Base-by-base conservation (phyloP, 2,329 filamentous ascomycete genomes). In the Fusarium sp. region DNA sequence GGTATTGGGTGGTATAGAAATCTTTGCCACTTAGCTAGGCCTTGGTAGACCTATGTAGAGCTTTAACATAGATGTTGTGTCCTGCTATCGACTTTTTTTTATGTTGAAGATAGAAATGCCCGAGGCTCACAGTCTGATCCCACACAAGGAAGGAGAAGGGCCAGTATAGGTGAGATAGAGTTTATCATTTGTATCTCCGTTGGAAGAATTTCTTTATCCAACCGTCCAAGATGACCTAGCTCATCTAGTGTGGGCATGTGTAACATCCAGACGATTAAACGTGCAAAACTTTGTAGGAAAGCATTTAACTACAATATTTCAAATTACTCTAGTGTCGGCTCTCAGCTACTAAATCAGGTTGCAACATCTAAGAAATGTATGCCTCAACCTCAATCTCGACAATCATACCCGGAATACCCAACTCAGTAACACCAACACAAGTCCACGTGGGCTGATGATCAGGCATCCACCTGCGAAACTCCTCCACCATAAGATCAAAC, bases 371-470 rank as follows among this genome's bases (percentile, higher is more conserved):
- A 29, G 56, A 39, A 63, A 73, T 33, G 11, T 62, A 64, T n/a
- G 88, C 88, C 10, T 82, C 81, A 11, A 89, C 88, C 79, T 92
- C 89, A 78, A 92, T 88, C 81, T 92, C 89, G 4, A 92, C 84
- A 24, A 82, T 78, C 89, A 92, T 92, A 35, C 83, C 84, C 31
- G 85, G 83, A 65, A 83, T 79, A 0, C 82, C 88, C 8, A 92
- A 77, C 37, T 81, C 74, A 2, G 81, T 74, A 1, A 91, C 89
- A 0, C 86, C 88, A 16, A 91, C 80, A 66, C 81, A 83, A 0
- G 89, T 91, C 87, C 87, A 89, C 1, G 89, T 81, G 0, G 89
- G 88, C 68, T 85, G 76, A 73, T 91, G 88, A 35, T 86, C 76
- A 0, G 88, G 88, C 81, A 88, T 86, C 80, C 85, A 89, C 71